These are phyloP conservation scores for Raddia distichophylla DNA, from an alignment of 176 grass and related monocot genomes.

Conservation along the genomic window DNA sequence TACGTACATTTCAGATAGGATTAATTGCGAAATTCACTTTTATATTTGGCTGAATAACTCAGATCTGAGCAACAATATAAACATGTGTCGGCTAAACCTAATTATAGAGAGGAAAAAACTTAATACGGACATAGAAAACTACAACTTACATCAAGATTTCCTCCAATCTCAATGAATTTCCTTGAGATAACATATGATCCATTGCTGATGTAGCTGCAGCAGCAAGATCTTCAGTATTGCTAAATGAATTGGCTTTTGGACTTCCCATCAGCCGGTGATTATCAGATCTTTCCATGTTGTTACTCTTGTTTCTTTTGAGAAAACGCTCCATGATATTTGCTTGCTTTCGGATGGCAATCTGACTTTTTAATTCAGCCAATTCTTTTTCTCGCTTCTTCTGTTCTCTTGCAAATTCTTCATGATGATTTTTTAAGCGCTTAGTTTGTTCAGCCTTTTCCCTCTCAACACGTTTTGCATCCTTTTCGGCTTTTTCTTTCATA, in stretches of 20 bases:
- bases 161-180: constrained; percentile 27
- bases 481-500: constrained; percentile 60
- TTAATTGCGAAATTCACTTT: background rate
- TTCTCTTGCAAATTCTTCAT: constrained; percentile 55
- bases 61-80: background rate
- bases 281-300: constrained; percentile 25
- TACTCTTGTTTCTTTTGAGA: constrained; percentile 51
- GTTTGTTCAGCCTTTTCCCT: constrained; percentile 65
- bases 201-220: constrained; percentile 56
- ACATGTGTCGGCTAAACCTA: background rate
- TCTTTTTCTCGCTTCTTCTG: constrained; percentile 56
- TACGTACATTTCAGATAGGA: background rate
- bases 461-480: constrained; percentile 50
- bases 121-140: constrained; percentile 11
- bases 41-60: background rate
- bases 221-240: constrained; percentile 26
- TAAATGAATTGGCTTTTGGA: constrained; percentile 9
- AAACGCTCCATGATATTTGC: constrained; percentile 68
- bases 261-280: constrained; percentile 27
- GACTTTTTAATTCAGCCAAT: constrained; percentile 56
- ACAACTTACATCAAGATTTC: constrained; percentile 57
- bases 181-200: constrained; percentile 55
- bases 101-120: background rate
- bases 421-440: constrained; percentile 62
- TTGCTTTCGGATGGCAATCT: constrained; percentile 55